Evolutionary conservation across 768 basidiomycete species (phyloP).

Genomic region (Dentipellis fragilis): DNA sequence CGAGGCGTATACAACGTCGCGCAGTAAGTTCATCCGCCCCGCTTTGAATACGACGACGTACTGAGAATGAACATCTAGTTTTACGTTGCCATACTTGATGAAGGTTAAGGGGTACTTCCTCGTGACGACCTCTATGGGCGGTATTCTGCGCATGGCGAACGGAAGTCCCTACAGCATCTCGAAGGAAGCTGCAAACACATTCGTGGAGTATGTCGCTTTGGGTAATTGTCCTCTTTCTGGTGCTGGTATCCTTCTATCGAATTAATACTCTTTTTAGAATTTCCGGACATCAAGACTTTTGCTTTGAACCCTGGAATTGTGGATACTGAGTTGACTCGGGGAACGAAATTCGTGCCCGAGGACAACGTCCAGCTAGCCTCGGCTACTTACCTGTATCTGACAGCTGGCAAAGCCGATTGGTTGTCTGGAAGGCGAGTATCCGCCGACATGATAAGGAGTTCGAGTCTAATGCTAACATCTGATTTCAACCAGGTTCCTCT

Average conservation of each 20-base stretch:
- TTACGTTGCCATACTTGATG: slow-evolving; percentile 2
- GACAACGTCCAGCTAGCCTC: not conserved
- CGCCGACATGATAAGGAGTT: too few species aligned
- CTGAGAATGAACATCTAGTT: not conserved
- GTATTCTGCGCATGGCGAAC: not conserved
- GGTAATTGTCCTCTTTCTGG: slow-evolving; percentile 16
- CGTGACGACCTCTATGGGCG: not conserved
- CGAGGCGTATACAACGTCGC: slow-evolving; percentile 4
- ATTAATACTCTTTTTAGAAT: not conserved
- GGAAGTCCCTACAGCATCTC: slow-evolving; percentile 6
- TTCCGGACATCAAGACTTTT: not conserved
- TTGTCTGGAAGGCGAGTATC: not conserved
- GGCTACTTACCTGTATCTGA: not conserved
- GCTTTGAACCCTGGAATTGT: not conserved
- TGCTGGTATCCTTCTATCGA: too few species aligned
- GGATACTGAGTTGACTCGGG: not conserved
- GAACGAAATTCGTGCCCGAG: not conserved
- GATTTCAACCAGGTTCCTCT: too few species aligned
- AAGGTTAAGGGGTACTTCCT: slow-evolving; percentile 3
- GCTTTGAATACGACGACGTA: too few species aligned
- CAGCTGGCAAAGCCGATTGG: not conserved
- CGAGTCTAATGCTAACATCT: too few species aligned
- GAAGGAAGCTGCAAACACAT: slow-evolving; percentile 1
- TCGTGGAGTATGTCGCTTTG: slow-evolving; percentile 2
- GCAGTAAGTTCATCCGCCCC: not conserved